Base-by-base conservation (phyloP, 768 basidiomycete genomes). In the Tephrocybe rancida region DNA sequence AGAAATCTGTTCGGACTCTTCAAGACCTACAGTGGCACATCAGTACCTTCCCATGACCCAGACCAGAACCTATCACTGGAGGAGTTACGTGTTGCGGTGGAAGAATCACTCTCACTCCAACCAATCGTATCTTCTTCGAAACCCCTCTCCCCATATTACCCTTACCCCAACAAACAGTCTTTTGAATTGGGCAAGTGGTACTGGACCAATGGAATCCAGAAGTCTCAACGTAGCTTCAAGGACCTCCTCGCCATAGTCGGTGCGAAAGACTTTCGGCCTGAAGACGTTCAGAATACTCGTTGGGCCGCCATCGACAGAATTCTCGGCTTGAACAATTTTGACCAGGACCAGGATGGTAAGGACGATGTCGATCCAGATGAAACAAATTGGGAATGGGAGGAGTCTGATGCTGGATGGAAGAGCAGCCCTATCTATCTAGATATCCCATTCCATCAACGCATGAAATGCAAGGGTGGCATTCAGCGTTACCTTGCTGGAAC, bases 321-420 rank as follows among this genome's bases (percentile, higher is more conserved):
- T 32, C 30, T 32, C 13, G 30, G 30, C 6, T 13, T 7, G 2
- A 39, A 35, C n/a, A n/a, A 21, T 18, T 25, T n/a, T 8, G 48
- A 44, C 18, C 16, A 41, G 18, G n/a, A n/a, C n/a, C n/a, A n/a
- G n/a, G n/a, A n/a, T n/a, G n/a, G n/a, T n/a, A n/a, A n/a, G n/a
- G n/a, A n/a, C n/a, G n/a, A n/a, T n/a, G n/a, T n/a, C n/a, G n/a
- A n/a, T n/a, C n/a, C n/a, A n/a, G n/a, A n/a, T n/a, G 16, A 26
- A 16, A 39, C 44, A 5, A 32, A 32, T 6, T 6, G 30, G 7
- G 42, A 44, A 44, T 51, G 51, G 19, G n/a, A 46, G 37, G 29
- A 47, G 19, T 10, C 29, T 9, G 53, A 54, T 55, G 64, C 43
- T 59, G 64, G 55, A 13, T 67, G 48, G 61, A 63, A 32, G 13